These are phyloP conservation scores for Cicer chorassanicum DNA, from an alignment of 306 rosid species.

Conservation along the genomic window DNA sequence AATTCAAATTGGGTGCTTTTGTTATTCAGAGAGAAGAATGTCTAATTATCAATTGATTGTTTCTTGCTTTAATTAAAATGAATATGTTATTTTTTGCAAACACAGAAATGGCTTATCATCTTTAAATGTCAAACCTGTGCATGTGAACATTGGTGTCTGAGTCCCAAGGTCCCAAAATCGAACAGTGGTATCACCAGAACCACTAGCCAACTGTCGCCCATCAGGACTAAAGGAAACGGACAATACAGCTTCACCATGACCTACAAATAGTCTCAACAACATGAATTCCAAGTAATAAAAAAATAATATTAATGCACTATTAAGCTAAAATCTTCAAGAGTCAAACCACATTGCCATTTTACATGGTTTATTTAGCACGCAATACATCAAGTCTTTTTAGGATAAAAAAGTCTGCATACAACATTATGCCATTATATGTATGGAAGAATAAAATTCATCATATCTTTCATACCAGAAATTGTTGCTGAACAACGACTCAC, in stretches of 20 bases:
- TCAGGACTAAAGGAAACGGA: constrained; percentile 94
- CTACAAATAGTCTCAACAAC: constrained; percentile 52
- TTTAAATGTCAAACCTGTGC: constrained; percentile 70
- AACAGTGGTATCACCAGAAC: constrained; percentile 94
- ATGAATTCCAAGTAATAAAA: constrained; percentile 22
- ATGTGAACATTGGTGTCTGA: constrained; percentile 82
- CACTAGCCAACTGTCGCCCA: constrained; percentile 89
- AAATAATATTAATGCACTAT: not conserved
- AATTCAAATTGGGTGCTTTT: constrained; percentile 1
- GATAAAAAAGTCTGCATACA: constrained; percentile 3
- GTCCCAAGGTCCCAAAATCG: constrained; percentile 90
- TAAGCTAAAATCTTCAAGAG: constrained; percentile 7
- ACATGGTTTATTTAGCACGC: constrained; percentile 18
- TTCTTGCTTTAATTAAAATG: constrained; percentile 15
- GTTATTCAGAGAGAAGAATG: constrained; percentile 2
- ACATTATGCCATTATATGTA: not conserved
- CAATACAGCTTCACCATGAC: constrained; percentile 87
- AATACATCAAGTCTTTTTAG: not conserved
- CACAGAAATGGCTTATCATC: constrained; percentile 40
- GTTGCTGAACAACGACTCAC: constrained; percentile 91
- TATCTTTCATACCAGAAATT: constrained; percentile 69
- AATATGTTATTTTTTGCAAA: constrained; percentile 9
- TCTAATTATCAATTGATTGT: constrained; percentile 9
- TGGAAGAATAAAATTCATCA: constrained; percentile 17
- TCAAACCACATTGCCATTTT: constrained; percentile 1